Conservation (phyloP, 495 filamentous ascomycete species). For the Penicillium pancosmium region DNA sequence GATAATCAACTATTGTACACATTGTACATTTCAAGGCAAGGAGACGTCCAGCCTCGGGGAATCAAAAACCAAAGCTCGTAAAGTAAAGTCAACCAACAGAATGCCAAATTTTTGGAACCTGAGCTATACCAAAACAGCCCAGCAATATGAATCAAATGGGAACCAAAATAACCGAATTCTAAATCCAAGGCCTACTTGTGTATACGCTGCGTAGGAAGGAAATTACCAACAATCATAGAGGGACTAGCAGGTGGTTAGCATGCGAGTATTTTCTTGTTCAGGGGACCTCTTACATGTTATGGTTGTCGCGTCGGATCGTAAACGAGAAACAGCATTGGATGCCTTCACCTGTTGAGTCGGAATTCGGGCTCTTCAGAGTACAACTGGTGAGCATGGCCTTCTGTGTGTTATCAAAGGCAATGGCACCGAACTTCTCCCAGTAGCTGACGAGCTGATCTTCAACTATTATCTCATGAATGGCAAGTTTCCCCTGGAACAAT, state of each 20-base stretch:
- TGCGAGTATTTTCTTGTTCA: constrained; percentile 1
- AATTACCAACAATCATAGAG: constrained; percentile 93
- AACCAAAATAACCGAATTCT: too few relatives aligned
- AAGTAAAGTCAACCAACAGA: neutral
- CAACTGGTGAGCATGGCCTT: constrained; percentile 97
- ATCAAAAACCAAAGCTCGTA: constrained; percentile 15
- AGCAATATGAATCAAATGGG: too few relatives aligned
- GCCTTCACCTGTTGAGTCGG: constrained; percentile 67
- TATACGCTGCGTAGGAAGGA: constrained; percentile 64
- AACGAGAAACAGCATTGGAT: constrained; percentile 98
- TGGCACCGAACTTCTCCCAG: constrained; percentile 99
- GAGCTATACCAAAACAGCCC: too few relatives aligned
- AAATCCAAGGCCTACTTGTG: constrained; percentile 21
- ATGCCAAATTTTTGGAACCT: too few relatives aligned
- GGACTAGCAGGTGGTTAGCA: constrained; percentile 58
- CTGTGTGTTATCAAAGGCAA: constrained; percentile 94
- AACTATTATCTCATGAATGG: constrained; percentile 92
- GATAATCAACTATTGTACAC: neutral
- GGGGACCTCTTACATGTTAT: constrained; percentile 83
- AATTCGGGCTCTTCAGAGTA: constrained; percentile 82
- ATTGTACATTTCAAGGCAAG: constrained; percentile 6
- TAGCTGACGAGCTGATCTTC: constrained; percentile 95
- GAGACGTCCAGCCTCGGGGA: constrained; percentile 20
- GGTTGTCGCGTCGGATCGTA: constrained; percentile 87
- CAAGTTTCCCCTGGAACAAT: constrained; percentile 75